Base-by-base conservation (phyloP, 1,284 basidiomycete species). In the Irpex lacteus region DNA sequence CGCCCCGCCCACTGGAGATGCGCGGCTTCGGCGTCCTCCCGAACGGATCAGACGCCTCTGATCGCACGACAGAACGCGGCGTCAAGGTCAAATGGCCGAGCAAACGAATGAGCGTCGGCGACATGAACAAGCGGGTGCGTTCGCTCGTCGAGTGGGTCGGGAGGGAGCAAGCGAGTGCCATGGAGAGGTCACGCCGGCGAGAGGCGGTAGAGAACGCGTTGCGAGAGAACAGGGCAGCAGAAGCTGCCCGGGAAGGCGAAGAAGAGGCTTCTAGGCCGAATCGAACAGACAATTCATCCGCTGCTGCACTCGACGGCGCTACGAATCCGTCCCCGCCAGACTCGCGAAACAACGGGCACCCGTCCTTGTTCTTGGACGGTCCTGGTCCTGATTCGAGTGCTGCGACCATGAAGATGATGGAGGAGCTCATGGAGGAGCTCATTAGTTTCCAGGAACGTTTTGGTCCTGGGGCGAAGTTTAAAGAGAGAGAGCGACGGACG, bases 51-150 rank as follows among this genome's bases (percentile, higher is more conserved):
- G 78, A 79, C 66, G 74, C 75, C n/a, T 65, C 81, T 19, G 88
- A 89, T 64, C 78, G 81, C 67, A 87, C 84, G 6, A 82, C 62
- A 69, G 96, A 98, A 75, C 84, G 94, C 50, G 93, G 95, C 1
- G 94, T 96, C 26, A 93, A 95, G 75, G 91, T 98, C 64, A 92
- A 94, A 70, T 99, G 95, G 89, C 97, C 97, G 0, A 87, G 88
- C 67, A 97, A 98, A 76, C 85, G 97, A 60, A 95, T 91, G 85
- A 98, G 96, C 69, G 89, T 97, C 26, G 91, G 89, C 18, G 97
- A 99, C 74, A 98, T 99, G 95, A 93, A 95, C 75, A 98, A 98
- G 79, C 88, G 97, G 19, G 95, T 98, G 19, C 84, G 95, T 55
- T 88, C 91, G 63, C 85, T 98, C 64, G 87, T 97, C 40, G 97